These are phyloP conservation scores for Acanthamoeba rhysodes DNA, from an alignment of 208 protist genomes.

Conservation along the genomic window DNA sequence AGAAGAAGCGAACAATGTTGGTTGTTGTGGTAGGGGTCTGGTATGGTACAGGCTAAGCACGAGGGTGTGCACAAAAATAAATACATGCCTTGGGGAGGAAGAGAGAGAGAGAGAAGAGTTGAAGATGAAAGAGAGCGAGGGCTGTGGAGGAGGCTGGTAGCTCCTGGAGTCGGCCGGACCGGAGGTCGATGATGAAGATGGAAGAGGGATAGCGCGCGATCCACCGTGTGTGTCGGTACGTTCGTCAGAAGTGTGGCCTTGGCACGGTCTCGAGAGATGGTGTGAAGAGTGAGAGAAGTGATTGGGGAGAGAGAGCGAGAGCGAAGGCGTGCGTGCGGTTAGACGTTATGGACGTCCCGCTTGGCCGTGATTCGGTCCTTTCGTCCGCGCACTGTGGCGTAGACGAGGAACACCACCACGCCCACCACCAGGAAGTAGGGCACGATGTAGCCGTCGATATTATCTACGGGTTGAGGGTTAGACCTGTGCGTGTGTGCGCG, in stretches of 20 bases:
- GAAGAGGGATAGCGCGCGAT: background rate
- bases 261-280: background rate
- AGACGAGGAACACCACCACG: slow-evolving; percentile 48
- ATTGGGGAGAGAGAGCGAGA: background rate
- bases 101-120: too few species aligned
- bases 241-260: background rate
- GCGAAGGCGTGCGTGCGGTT: background rate
- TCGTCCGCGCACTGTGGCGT: slow-evolving; percentile 37
- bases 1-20: too few species aligned
- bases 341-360: slow-evolving; percentile 43
- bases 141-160: too few species aligned
- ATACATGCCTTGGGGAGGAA: too few species aligned
- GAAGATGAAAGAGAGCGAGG: too few species aligned
- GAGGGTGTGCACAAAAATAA: too few species aligned
- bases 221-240: background rate
- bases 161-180: too few species aligned
- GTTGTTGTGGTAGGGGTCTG: too few species aligned
- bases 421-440: slow-evolving; percentile 66
- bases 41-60: too few species aligned
- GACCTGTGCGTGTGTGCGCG: background rate
- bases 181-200: too few species aligned
- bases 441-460: slow-evolving; percentile 52
- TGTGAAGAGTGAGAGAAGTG: background rate
- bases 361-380: slow-evolving; percentile 47
- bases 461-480: background rate